phyloP scores from a whole-genome alignment of 495 filamentous ascomycete species.

The Aspergillus heteromorphus region DNA sequence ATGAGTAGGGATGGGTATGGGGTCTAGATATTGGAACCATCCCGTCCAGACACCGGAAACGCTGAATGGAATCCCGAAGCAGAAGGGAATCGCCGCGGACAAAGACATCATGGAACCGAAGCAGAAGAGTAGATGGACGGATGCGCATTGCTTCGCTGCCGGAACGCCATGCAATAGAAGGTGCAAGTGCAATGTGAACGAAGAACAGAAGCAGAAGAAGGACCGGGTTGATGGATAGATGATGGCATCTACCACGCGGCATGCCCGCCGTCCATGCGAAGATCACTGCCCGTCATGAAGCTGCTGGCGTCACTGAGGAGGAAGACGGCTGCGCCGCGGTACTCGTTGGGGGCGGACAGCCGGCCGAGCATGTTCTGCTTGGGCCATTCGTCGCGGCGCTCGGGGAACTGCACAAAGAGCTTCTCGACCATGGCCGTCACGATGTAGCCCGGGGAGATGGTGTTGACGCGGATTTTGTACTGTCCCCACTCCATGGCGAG shows the following conservation, averaged over 20 bases:
- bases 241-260: constrained; percentile 58
- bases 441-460: constrained; percentile 92
- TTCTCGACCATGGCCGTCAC: constrained; percentile 85
- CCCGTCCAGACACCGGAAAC: no score
- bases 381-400: constrained; percentile 72
- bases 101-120: no score
- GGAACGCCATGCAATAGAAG: constrained; percentile 11
- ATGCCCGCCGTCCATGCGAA: constrained; percentile 80
- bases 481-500: constrained; percentile 84
- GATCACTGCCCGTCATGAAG: constrained; percentile 79
- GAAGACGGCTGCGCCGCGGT: constrained; percentile 75
- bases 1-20: no score
- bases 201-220: no score
- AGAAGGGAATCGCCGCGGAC: no score
- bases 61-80: no score
- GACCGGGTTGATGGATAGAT: no score
- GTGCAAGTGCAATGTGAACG: neutral
- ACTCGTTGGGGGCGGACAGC: constrained; percentile 75
- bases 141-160: neutral
- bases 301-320: constrained; percentile 79
- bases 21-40: no score
- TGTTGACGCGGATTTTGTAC: constrained; percentile 90
- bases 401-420: constrained; percentile 69
- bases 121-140: no score
- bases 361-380: constrained; percentile 84